Evolutionary conservation across 1,284 basidiomycete genomes (phyloP).

Genomic region (Heterobasidion annosum): DNA sequence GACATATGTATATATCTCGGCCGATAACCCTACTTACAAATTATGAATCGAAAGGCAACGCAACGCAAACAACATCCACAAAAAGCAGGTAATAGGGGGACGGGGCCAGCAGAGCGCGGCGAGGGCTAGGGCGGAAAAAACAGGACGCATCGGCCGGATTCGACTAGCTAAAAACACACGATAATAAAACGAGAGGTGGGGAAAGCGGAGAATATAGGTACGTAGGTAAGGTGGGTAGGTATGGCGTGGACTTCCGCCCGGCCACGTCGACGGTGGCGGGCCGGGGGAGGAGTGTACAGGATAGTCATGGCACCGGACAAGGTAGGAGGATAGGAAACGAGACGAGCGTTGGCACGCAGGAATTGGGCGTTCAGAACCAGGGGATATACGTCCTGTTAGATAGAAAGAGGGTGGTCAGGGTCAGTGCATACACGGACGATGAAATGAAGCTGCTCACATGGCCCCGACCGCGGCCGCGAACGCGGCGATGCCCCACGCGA

Average conservation of each 20-base stretch:
- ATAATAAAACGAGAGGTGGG: not conserved
- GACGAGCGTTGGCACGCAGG: not conserved
- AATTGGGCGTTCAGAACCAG: constrained; percentile 5
- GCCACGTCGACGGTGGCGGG: not conserved
- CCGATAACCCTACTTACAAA: too few species aligned
- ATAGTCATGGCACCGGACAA: not conserved
- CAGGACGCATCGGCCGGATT: not conserved
- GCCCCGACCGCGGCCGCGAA: constrained; percentile 68
- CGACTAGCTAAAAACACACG: not conserved
- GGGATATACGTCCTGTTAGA: constrained; percentile 19
- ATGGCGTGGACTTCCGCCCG: not conserved
- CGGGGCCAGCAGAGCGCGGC: not conserved
- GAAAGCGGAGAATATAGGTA: not conserved
- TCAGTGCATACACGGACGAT: not conserved
- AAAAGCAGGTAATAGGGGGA: not conserved
- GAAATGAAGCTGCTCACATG: constrained; percentile 24
- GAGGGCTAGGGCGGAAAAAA: too few species aligned
- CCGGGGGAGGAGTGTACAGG: not conserved
- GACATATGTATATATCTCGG: too few species aligned
- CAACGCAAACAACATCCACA: too few species aligned
- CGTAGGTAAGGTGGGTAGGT: not conserved
- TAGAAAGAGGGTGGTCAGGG: not conserved
- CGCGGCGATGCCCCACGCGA: constrained; percentile 67
- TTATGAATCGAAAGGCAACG: too few species aligned
- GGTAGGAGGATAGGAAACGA: not conserved